A percentile compares a stretch with the other conserved stretches of the same genome.
Evolutionary conservation across 2,329 filamentous ascomycete genomes (phyloP).

Genomic region (Elsinoe necatrix): DNA sequence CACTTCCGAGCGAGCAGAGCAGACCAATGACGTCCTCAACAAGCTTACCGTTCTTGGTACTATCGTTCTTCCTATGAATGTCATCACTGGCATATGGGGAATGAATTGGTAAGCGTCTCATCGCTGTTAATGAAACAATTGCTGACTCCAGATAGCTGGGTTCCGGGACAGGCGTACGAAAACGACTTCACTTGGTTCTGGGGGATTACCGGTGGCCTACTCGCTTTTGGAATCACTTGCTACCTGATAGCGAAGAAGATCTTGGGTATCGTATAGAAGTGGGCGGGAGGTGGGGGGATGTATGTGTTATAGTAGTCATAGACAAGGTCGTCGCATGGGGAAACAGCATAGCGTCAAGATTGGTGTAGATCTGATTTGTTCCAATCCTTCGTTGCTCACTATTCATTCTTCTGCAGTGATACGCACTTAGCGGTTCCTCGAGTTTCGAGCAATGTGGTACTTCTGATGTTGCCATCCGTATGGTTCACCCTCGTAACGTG

Average conservation of each 20-base stretch:
- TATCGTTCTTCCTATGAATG: conserved; percentile 97
- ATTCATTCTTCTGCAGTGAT: not conserved
- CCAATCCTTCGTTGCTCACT: not conserved
- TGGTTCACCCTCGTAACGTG: too few species aligned
- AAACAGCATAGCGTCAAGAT: not conserved
- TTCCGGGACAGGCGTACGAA: conserved; percentile 81
- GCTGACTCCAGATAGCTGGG: conserved; percentile 33
- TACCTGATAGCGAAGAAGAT: conserved; percentile 76
- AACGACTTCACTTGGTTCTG: conserved; percentile 47
- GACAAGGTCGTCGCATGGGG: too few species aligned
- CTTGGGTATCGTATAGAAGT: conserved; percentile 61
- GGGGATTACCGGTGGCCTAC: conserved; percentile 59
- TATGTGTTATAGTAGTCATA: too few species aligned
- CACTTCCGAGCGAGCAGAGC: conserved; percentile 96
- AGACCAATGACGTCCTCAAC: conserved; percentile 88
- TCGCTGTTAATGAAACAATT: not conserved
- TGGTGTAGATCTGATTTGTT: not conserved
- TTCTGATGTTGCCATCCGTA: too few species aligned
- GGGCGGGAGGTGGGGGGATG: not conserved
- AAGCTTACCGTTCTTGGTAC: conserved; percentile 94
- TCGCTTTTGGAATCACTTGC: conserved; percentile 71
- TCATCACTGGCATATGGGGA: conserved; percentile 95
- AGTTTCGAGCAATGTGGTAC: too few species aligned
- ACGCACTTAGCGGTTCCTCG: not conserved
- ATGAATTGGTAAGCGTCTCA: conserved; percentile 61